A percentile compares a stretch with the other conserved stretches of the same genome.
phyloP scores from a whole-genome alignment of 75 land plant species.

The Cunninghamia lanceolata region DNA sequence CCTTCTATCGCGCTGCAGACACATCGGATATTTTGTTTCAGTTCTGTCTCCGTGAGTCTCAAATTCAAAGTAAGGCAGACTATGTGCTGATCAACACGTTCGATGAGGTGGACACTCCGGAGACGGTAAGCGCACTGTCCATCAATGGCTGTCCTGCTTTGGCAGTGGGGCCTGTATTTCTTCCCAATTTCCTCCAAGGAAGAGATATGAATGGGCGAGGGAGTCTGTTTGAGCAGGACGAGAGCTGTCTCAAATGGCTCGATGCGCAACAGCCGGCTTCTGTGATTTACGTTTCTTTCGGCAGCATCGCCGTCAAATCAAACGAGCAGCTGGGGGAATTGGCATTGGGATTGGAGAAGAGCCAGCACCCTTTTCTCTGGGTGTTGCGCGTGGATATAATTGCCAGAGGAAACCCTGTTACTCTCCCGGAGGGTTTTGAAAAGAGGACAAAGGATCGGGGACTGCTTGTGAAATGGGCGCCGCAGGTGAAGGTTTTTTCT shows the following conservation, averaged over 20 bases:
- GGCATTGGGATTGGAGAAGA: slow-evolving; percentile 46
- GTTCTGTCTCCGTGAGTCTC: neutral
- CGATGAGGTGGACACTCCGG: too few relatives aligned
- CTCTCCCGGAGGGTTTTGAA: neutral
- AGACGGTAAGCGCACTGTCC: neutral
- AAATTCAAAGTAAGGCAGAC: too few relatives aligned
- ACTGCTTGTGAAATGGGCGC: too few relatives aligned
- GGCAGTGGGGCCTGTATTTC: neutral
- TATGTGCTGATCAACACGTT: too few relatives aligned
- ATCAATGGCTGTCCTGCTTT: neutral
- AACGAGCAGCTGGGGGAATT: slow-evolving; percentile 46
- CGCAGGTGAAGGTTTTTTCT: too few relatives aligned
- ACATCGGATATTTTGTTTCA: neutral
- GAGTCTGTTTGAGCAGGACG: neutral
- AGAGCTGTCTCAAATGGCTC: slow-evolving; percentile 40
- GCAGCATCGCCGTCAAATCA: slow-evolving; percentile 11
- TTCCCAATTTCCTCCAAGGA: neutral
- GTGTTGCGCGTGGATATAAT: slow-evolving; percentile 26
- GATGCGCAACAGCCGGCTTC: slow-evolving; percentile 38
- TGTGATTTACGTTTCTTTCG: slow-evolving; percentile 53
- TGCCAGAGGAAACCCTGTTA: neutral
- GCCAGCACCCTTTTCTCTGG: slow-evolving; percentile 51
- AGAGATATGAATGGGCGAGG: neutral
- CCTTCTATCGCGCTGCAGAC: neutral
- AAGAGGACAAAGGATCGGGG: too few relatives aligned